Evolutionary conservation across 2,329 filamentous ascomycete genomes (phyloP), one percentile per base, ranked within the genome.

Genomic region (Cadophora malorum): DNA sequence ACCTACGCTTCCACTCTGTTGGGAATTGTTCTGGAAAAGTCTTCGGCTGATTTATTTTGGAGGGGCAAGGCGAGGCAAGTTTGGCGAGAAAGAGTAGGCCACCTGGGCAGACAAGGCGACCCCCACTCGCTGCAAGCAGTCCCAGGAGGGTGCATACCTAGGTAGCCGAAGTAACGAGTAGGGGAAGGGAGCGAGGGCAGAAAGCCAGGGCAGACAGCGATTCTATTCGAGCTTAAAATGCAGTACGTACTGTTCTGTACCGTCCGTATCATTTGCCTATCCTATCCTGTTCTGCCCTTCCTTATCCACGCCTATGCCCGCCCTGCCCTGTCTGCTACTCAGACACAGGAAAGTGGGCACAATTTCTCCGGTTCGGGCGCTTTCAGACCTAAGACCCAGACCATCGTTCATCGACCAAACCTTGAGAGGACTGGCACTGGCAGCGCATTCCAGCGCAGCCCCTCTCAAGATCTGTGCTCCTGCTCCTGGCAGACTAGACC

Each of bases 321-420:
- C 12, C 41, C 12, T 38, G 28, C 3, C 35, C 14, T 38, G 35
- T 7, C 14, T 38, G 35, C 9, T 38, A 45, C 41, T 16, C 45
- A 49, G 21, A 49, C n/a, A 49, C 19, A 59, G 56, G 8, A 45
- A 59, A 41, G 56, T 59, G 56, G 56, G 21, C 23, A 25, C 23
- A 25, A 41, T 41, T 41, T 41, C 56, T 59, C 33, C 56, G 56
- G 35, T 59, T 41, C 56, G 56, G 56, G 56, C 56, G 56, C 56
- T 59, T 59, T 59, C 56, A 59, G 45, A 59, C 56, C 56, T 59
- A 25, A 55, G 25, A 33, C 52, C 52, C 45, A 58, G 31, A 58
- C 55, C 55, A 38, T 21, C n/a, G 55, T 38, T 38, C 55, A 7
- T 49, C 21, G 6, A 49, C n/a, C 45, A 49, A 49, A 49, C 45